A percentile compares a stretch with the other conserved stretches of the same genome.
Conservation (phyloP, 805 yeast genomes). For the Candida broadrunensis region DNA sequence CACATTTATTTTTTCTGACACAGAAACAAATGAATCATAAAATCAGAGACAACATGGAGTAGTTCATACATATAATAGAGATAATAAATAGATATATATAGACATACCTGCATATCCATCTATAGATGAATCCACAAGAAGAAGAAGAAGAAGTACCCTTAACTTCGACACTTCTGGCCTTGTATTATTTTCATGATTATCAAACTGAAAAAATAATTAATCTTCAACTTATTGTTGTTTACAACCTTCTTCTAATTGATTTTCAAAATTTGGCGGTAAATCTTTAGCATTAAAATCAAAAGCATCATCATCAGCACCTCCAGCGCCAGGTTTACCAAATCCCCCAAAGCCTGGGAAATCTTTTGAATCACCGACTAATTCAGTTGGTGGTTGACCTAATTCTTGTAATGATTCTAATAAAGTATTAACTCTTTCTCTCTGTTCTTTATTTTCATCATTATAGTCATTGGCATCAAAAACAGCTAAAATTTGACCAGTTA, state of each 20-base stretch:
- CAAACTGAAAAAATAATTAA: slow-evolving; percentile 29
- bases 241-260: slow-evolving; percentile 57
- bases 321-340: slow-evolving; percentile 35
- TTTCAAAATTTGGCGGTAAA: slow-evolving; percentile 50
- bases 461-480: slow-evolving; percentile 67
- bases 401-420: slow-evolving; percentile 69
- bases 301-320: slow-evolving; percentile 25
- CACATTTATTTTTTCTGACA: too few relatives aligned
- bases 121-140: too few relatives aligned
- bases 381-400: slow-evolving; percentile 78
- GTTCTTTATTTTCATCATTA: slow-evolving; percentile 44
- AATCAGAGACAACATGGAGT: too few relatives aligned
- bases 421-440: slow-evolving; percentile 49
- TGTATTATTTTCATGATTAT: slow-evolving; percentile 29
- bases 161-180: slow-evolving; percentile 35
- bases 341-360: slow-evolving; percentile 46
- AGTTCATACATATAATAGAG: too few relatives aligned
- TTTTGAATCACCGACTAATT: slow-evolving; percentile 58
- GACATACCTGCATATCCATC: too few relatives aligned
- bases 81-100: too few relatives aligned
- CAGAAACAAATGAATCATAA: too few relatives aligned
- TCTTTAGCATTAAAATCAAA: slow-evolving; percentile 51
- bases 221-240: slow-evolving; percentile 36
- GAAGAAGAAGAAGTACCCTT: slow-evolving; percentile 36
- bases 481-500: slow-evolving; percentile 58